Percentiles rank a stretch among this genome's conserved stretches.
phyloP scores from a whole-genome alignment of 1,139 yeast species.

The Nakaseomyces delphensis region DNA sequence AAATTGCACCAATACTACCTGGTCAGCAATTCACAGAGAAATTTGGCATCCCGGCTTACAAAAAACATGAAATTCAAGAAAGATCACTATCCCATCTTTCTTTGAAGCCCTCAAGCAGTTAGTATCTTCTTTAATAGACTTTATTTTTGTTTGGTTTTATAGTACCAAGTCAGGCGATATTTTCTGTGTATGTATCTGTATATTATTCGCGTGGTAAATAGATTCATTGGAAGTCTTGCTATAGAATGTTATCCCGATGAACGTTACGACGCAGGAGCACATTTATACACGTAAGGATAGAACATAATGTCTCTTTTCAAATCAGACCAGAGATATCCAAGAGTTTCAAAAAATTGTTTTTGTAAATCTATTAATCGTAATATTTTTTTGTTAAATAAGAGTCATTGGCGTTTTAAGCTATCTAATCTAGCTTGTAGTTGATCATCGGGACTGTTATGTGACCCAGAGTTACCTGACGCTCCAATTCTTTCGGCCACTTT shows the following conservation, averaged over 20 bases:
- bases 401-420: constrained; percentile 57
- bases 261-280: background rate
- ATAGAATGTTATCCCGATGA: too few relatives aligned
- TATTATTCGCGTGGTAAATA: background rate
- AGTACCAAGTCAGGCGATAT: background rate
- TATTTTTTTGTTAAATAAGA: background rate
- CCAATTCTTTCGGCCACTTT: constrained; percentile 47
- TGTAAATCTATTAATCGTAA: background rate
- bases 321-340: background rate
- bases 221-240: too few relatives aligned
- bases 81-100: constrained; percentile 1
- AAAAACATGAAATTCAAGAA: constrained; percentile 37
- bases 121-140: background rate
- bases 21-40: constrained; percentile 59
- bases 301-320: too few relatives aligned
- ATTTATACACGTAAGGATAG: background rate
- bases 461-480: constrained; percentile 32
- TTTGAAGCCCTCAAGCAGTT: background rate
- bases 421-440: constrained; percentile 85
- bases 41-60: constrained; percentile 60
- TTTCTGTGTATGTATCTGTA: background rate
- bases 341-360: background rate
- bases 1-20: constrained; percentile 66
- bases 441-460: constrained; percentile 51
- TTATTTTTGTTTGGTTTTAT: background rate